These are phyloP conservation scores for Papiliotrema flavescens DNA, from an alignment of 1,284 basidiomycete genomes.

Conservation along the genomic window DNA sequence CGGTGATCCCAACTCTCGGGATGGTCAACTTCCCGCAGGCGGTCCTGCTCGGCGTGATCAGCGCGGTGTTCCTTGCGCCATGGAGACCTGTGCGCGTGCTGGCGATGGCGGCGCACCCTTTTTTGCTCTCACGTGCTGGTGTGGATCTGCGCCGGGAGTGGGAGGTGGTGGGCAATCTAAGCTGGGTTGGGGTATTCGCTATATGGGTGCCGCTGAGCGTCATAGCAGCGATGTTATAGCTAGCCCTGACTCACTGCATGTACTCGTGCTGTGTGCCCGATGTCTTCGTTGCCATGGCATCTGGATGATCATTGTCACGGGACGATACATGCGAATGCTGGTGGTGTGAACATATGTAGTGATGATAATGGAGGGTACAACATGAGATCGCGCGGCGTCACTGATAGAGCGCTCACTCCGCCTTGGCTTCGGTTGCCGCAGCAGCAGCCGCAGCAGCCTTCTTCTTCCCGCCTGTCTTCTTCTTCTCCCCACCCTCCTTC, in stretches of 20 bases:
- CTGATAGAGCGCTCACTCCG: too few relatives aligned
- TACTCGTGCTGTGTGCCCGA: too few relatives aligned
- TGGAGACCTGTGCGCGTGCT: slow-evolving; percentile 5
- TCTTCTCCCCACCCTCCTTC: slow-evolving; percentile 36
- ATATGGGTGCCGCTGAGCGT: slow-evolving; percentile 38
- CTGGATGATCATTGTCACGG: too few relatives aligned
- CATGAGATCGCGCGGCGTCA: too few relatives aligned
- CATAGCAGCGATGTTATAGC: slow-evolving; percentile 16
- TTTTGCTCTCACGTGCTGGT: slow-evolving; percentile 7
- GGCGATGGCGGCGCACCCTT: slow-evolving; percentile 9
- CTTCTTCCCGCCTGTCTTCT: neutral
- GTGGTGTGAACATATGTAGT: too few relatives aligned
- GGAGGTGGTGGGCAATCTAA: slow-evolving; percentile 41
- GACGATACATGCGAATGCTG: too few relatives aligned
- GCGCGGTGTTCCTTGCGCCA: slow-evolving; percentile 49
- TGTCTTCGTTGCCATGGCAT: too few relatives aligned
- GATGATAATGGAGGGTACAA: too few relatives aligned
- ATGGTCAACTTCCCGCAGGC: slow-evolving; percentile 88
- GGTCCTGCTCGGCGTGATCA: slow-evolving; percentile 60
- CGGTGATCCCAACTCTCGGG: slow-evolving; percentile 75
- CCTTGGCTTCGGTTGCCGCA: too few relatives aligned
- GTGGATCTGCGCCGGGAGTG: slow-evolving; percentile 33
- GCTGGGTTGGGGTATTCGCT: slow-evolving; percentile 34
- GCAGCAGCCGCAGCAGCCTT: neutral
- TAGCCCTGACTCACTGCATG: too few relatives aligned